A percentile compares a stretch with the other conserved stretches of the same genome.
Evolutionary conservation across 192 early-diverging fungal species (phyloP).

Genomic region (Rhizophagus clarus): DNA sequence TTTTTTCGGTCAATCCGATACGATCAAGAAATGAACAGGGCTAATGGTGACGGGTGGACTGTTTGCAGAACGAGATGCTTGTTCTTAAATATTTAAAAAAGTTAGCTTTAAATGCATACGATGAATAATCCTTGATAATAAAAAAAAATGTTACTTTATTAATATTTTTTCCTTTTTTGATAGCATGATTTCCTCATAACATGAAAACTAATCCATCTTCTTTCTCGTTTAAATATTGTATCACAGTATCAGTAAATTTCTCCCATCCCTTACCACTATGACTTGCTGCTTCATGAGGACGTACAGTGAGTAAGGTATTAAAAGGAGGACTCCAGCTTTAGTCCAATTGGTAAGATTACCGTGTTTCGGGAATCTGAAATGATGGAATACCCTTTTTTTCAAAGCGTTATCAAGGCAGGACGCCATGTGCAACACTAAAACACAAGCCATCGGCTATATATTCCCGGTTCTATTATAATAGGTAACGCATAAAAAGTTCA

Average conservation of each 20-base stretch:
- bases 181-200: constrained; percentile 89
- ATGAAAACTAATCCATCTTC: constrained; percentile 81
- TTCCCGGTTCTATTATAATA: constrained; percentile 48
- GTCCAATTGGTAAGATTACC: constrained; percentile 85
- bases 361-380: constrained; percentile 75
- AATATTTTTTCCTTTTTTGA: constrained; percentile 78
- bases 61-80: constrained; percentile 83
- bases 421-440: constrained; percentile 84
- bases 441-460: constrained; percentile 87
- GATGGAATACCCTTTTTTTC: constrained; percentile 63
- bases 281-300: constrained; percentile 73
- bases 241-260: constrained; percentile 81
- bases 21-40: no score
- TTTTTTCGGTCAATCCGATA: no score
- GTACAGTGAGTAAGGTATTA: constrained; percentile 88
- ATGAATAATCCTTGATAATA: neutral
- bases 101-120: constrained; percentile 1
- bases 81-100: constrained; percentile 34
- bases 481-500: no score
- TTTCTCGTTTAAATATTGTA: constrained; percentile 68
- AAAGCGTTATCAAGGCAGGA: constrained; percentile 73
- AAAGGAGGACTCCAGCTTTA: constrained; percentile 82
- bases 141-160: constrained; percentile 47
- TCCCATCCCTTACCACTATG: constrained; percentile 88
- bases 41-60: constrained; percentile 91